phyloP scores from a whole-genome alignment of 2,329 filamentous ascomycete genomes.

The Ophiognomonia clavigignenti-juglandacearum region DNA sequence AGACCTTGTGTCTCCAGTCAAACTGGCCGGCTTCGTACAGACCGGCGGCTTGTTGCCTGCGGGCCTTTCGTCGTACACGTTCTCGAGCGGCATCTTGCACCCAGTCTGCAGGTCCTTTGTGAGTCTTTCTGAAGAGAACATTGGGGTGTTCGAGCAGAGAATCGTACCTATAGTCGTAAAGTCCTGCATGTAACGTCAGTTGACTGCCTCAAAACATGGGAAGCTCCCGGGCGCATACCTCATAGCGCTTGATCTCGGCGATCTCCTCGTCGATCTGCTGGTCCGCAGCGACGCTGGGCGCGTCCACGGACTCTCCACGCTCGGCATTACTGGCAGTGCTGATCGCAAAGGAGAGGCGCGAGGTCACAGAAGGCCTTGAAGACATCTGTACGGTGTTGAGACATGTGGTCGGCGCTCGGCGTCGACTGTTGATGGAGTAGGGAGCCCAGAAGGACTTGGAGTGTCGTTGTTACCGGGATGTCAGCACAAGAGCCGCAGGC shows the following conservation, averaged over 20 bases:
- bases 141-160: slow-evolving; percentile 14
- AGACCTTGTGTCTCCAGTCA: slow-evolving; percentile 76
- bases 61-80: slow-evolving; percentile 72
- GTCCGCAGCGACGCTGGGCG: slow-evolving; percentile 48
- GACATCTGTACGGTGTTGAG: slow-evolving; percentile 9
- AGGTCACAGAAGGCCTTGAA: slow-evolving; percentile 50
- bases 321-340: slow-evolving; percentile 50
- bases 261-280: slow-evolving; percentile 89
- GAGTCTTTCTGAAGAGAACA: slow-evolving; percentile 23
- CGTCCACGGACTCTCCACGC: slow-evolving; percentile 50
- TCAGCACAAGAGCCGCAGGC: not conserved
- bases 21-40: slow-evolving; percentile 65
- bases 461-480: not conserved
- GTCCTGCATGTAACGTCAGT: slow-evolving; percentile 47
- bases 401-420: slow-evolving; percentile 7
- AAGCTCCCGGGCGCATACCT: slow-evolving; percentile 40
- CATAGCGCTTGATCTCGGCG: slow-evolving; percentile 95
- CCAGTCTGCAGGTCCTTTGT: slow-evolving; percentile 64
- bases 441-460: not conserved
- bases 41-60: slow-evolving; percentile 66
- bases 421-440: slow-evolving; percentile 18
- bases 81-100: slow-evolving; percentile 95
- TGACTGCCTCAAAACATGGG: not conserved
- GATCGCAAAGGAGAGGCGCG: slow-evolving; percentile 63
- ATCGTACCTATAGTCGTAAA: slow-evolving; percentile 85